phyloP scores from a whole-genome alignment of 2,329 filamentous ascomycete species.

The Huntiella decipiens region DNA sequence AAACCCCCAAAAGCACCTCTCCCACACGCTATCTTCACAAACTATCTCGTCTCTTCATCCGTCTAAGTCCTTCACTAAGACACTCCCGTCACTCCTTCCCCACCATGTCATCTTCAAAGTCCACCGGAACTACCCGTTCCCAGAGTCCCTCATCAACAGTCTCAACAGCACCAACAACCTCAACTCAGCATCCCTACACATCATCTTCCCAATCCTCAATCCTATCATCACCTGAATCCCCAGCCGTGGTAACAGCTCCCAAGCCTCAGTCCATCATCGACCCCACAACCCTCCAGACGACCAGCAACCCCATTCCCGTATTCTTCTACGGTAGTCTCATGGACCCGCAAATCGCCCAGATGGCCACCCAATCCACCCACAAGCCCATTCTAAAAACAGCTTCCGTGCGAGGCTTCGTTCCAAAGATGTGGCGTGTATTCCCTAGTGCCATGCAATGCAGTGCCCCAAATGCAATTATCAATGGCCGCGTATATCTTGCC shows the following conservation, averaged over 20 bases:
- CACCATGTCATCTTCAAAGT: too few species aligned
- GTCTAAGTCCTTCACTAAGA: too few species aligned
- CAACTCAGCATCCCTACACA: background rate
- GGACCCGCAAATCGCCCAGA: constrained; percentile 9
- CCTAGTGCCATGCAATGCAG: background rate
- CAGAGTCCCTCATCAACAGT: too few species aligned
- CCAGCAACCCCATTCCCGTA: background rate
- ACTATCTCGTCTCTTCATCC: too few species aligned
- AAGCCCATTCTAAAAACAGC: background rate
- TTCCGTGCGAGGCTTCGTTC: constrained; percentile 2
- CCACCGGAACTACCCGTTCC: too few species aligned
- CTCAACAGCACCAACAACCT: too few species aligned
- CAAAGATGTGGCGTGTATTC: constrained; percentile 10
- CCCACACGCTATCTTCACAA: too few species aligned
- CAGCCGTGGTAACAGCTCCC: background rate
- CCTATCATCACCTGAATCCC: background rate
- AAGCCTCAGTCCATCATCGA: background rate
- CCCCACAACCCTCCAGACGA: background rate
- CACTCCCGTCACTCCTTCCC: too few species aligned
- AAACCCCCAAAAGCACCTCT: too few species aligned
- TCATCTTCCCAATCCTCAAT: background rate
- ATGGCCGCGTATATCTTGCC: constrained; percentile 1
- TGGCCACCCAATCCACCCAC: background rate
- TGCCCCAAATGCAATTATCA: constrained; percentile 1
- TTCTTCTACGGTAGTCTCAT: constrained; percentile 9